Conservation (phyloP, 495 filamentous ascomycete genomes). For the Cetradonia linearis region DNA sequence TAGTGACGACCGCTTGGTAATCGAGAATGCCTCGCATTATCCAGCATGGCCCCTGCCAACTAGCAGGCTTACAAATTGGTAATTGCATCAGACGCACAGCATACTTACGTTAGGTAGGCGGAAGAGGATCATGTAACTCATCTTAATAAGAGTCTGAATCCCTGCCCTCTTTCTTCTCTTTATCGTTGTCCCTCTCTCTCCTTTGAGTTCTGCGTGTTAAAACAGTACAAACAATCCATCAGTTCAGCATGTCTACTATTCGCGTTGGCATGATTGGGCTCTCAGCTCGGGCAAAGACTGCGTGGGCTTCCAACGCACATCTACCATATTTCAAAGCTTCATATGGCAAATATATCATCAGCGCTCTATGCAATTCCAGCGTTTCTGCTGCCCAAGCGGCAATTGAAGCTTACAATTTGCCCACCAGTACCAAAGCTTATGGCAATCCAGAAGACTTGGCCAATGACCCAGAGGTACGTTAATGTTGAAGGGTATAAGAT, state of each 20-base stretch:
- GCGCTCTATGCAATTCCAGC: constrained; percentile 49
- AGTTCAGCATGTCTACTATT: constrained; percentile 38
- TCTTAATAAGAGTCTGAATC: neutral
- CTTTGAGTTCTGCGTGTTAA: neutral
- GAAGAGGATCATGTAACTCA: neutral
- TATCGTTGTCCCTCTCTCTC: no score
- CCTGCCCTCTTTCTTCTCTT: neutral
- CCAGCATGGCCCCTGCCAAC: neutral
- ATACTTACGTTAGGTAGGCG: neutral
- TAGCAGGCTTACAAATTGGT: neutral
- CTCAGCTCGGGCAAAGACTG: constrained; percentile 32
- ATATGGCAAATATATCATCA: constrained; percentile 41
- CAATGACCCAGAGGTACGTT: constrained; percentile 32
- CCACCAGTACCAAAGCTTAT: constrained; percentile 37
- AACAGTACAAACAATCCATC: neutral
- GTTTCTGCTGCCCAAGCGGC: constrained; percentile 38
- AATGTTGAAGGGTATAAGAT: neutral
- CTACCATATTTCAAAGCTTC: constrained; percentile 43
- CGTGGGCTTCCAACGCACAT: constrained; percentile 43
- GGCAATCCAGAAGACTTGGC: constrained; percentile 40
- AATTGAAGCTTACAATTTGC: constrained; percentile 36
- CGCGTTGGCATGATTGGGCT: constrained; percentile 48
- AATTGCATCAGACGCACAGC: neutral
- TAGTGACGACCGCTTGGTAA: neutral
- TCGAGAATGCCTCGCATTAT: neutral